These are phyloP conservation scores for Ophiocordyceps polyrhachis-furcata DNA, from an alignment of 2,329 filamentous ascomycete genomes.

Conservation along the genomic window DNA sequence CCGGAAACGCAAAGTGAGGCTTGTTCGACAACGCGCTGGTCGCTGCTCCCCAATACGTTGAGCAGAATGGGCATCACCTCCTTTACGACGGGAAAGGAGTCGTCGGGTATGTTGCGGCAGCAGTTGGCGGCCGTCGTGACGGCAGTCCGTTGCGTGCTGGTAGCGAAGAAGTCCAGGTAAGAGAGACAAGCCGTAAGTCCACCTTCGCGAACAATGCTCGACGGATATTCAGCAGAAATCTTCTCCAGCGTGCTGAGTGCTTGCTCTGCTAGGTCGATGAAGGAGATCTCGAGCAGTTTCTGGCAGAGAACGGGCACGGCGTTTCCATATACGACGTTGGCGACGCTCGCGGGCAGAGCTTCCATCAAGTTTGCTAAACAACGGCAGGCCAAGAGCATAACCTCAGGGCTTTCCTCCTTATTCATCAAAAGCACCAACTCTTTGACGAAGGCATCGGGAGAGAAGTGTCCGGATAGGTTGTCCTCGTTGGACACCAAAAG, in stretches of 20 bases:
- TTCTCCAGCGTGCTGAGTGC: conserved; percentile 92
- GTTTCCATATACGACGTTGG: conserved; percentile 93
- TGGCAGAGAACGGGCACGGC: conserved; percentile 88
- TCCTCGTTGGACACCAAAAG: conserved; percentile 92
- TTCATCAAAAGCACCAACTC: conserved; percentile 87
- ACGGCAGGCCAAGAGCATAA: conserved; percentile 91
- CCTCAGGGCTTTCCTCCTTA: conserved; percentile 85
- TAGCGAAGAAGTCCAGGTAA: conserved; percentile 94
- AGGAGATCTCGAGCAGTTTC: conserved; percentile 88
- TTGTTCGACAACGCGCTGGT: conserved; percentile 93
- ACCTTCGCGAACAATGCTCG: conserved; percentile 87
- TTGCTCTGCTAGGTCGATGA: conserved; percentile 94
- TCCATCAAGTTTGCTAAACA: conserved; percentile 97
- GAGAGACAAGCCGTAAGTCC: conserved; percentile 89
- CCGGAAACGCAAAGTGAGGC: conserved; percentile 88
- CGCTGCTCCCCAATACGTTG: conserved; percentile 76
- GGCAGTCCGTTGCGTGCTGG: conserved; percentile 86
- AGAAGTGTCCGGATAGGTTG: conserved; percentile 86
- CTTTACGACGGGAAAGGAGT: conserved; percentile 76
- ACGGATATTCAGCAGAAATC: conserved; percentile 89
- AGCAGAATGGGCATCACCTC: conserved; percentile 95
- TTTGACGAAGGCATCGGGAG: conserved; percentile 85
- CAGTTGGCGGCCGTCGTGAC: conserved; percentile 97
- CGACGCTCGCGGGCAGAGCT: conserved; percentile 76
- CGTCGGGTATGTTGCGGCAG: conserved; percentile 87